Conservation (phyloP, 2,329 filamentous ascomycete species). For the Delphinella strobiligena region DNA sequence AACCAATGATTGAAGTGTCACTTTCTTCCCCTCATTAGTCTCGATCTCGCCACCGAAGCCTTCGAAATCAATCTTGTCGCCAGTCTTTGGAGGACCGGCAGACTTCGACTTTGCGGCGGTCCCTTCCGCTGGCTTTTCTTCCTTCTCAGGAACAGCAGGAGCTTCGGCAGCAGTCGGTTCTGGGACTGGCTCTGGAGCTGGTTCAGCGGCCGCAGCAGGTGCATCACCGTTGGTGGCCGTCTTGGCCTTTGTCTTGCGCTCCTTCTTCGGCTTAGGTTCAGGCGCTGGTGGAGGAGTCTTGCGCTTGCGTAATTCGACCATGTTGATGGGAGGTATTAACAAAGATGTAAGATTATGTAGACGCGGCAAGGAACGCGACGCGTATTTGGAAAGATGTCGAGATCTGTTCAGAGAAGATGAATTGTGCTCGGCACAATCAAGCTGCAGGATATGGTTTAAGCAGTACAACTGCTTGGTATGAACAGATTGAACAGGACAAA, state of each 20-base stretch:
- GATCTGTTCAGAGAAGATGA: constrained; percentile 4
- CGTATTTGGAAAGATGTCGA: constrained; percentile 1
- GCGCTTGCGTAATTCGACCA: constrained; percentile 53
- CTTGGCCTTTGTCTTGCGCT: constrained; percentile 25
- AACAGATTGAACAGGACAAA: background rate
- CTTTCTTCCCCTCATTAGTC: constrained; percentile 72
- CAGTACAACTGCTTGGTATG: too few relatives aligned
- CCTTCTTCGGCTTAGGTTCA: constrained; percentile 35
- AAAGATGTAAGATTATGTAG: background rate
- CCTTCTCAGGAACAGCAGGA: constrained; percentile 11
- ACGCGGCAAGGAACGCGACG: background rate
- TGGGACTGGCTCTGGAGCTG: constrained; percentile 12
- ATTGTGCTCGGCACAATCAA: too few relatives aligned
- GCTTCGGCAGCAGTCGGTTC: constrained; percentile 6
- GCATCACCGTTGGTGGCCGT: constrained; percentile 11
- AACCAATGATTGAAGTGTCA: constrained; percentile 67
- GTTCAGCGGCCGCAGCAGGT: constrained; percentile 15
- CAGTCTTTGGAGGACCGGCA: constrained; percentile 28
- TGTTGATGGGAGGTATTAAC: constrained; percentile 11
- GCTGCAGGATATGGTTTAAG: too few relatives aligned
- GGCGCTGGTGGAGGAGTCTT: constrained; percentile 42
- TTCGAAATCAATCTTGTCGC: constrained; percentile 41
- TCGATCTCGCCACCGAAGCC: constrained; percentile 59
- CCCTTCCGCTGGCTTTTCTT: constrained; percentile 9
- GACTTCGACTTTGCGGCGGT: constrained; percentile 9